phyloP scores from a whole-genome alignment of 169 alveolate species.

The Eimeria necatrix region DNA sequence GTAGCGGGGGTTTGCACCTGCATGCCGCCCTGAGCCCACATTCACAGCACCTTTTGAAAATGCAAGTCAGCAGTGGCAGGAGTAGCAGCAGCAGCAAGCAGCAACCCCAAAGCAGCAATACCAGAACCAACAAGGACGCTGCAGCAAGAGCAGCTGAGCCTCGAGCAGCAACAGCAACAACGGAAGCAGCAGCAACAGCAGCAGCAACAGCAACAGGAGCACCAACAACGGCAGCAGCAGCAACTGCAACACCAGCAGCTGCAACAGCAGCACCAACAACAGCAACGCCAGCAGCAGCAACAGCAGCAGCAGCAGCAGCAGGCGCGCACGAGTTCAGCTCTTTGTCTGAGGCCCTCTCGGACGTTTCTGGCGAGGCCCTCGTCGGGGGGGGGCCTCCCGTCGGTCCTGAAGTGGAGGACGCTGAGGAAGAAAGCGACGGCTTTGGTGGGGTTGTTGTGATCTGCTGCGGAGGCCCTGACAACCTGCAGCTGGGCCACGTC shows the following conservation, averaged over 20 bases:
- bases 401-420: constrained; percentile 21
- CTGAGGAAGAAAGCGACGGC: constrained; percentile 16
- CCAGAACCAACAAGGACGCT: background rate
- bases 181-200: background rate
- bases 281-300: background rate
- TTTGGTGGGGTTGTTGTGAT: background rate
- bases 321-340: constrained; percentile 51
- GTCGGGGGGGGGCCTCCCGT: constrained; percentile 43
- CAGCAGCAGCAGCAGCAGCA: constrained; percentile 6
- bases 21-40: background rate
- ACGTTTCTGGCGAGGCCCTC: constrained; percentile 26
- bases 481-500: constrained; percentile 30
- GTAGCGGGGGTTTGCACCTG: background rate
- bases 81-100: background rate
- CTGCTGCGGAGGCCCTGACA: background rate
- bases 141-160: background rate
- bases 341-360: constrained; percentile 35
- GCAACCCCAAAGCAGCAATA: background rate
- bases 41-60: background rate
- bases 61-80: background rate
- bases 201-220: background rate
- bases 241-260: constrained; percentile 30
- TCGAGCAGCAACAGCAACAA: background rate
- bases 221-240: constrained; percentile 16
- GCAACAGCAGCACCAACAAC: constrained; percentile 1